Evolutionary conservation across 306 rosid species (phyloP).

Genomic region (Myrica gale): DNA sequence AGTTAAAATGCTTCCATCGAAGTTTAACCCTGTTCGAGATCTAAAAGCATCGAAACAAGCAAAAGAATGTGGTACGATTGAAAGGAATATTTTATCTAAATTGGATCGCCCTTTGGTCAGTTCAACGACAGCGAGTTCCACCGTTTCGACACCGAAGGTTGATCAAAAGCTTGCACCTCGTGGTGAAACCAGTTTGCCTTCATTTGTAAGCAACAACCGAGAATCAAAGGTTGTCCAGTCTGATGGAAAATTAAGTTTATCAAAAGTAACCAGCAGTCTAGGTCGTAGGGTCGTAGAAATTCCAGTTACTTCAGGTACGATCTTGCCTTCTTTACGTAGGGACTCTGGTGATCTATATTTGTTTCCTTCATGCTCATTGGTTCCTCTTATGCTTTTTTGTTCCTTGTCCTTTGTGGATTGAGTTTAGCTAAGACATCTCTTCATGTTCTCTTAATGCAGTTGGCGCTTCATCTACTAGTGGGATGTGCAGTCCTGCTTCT

Average conservation of each 20-base stretch:
- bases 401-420: conserved; percentile 18
- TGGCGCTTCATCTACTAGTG: conserved; percentile 34
- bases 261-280: conserved; percentile 50
- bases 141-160: conserved; percentile 50
- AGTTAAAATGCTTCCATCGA: conserved; percentile 62
- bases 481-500: conserved; percentile 28
- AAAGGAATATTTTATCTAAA: conserved; percentile 57
- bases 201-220: conserved; percentile 41
- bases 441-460: conserved; percentile 31
- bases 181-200: conserved; percentile 53
- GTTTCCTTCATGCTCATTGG: conserved; percentile 10
- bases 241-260: conserved; percentile 52
- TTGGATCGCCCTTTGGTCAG: conserved; percentile 51
- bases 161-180: conserved; percentile 56
- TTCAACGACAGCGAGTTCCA: conserved; percentile 48
- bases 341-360: conserved; percentile 20
- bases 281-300: conserved; percentile 49
- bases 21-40: conserved; percentile 46
- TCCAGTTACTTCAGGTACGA: conserved; percentile 59
- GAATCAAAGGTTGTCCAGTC: conserved; percentile 50
- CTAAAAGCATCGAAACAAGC: conserved; percentile 55
- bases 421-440: conserved; percentile 12
- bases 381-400: not conserved
- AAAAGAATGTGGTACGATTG: conserved; percentile 59
- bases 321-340: conserved; percentile 18